A percentile compares a stretch with the other conserved stretches of the same genome.
Conservation (phyloP, 1,139 yeast genomes). For the Yamadazyma atlantica region DNA sequence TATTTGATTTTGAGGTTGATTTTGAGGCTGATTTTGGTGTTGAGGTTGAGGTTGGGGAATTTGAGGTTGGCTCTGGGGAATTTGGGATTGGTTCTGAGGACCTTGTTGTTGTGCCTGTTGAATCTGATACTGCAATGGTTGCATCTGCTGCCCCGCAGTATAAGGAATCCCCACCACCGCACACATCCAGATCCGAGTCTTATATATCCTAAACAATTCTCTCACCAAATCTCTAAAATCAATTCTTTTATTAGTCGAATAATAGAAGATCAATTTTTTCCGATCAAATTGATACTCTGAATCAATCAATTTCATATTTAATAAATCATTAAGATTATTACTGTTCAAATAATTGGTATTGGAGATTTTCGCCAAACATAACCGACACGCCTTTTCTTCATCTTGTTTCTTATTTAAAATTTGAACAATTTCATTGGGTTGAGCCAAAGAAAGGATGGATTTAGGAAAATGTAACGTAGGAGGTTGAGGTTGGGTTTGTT, state of each 20-base stretch:
- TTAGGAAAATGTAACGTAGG: conserved; percentile 62
- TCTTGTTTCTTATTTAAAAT: conserved; percentile 61
- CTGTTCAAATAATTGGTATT: conserved; percentile 23
- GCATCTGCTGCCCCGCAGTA: conserved; percentile 7
- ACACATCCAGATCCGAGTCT: conserved; percentile 97
- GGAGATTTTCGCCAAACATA: conserved; percentile 59
- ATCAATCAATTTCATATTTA: conserved; percentile 51
- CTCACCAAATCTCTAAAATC: conserved; percentile 92
- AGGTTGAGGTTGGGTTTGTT: conserved; percentile 5
- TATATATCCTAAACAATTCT: conserved; percentile 88
- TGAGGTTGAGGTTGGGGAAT: too few relatives aligned
- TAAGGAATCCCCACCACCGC: conserved; percentile 56
- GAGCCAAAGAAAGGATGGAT: conserved; percentile 71
- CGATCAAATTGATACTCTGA: conserved; percentile 97
- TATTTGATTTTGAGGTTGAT: conserved; percentile 6
- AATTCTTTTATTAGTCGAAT: conserved; percentile 72
- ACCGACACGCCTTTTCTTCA: conserved; percentile 69
- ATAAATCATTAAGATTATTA: conserved; percentile 10
- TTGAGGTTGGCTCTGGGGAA: too few relatives aligned
- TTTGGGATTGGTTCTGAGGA: too few relatives aligned
- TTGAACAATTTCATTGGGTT: conserved; percentile 58
- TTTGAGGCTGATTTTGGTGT: conserved; percentile 4
- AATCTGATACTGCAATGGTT: conserved; percentile 4
- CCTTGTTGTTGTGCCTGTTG: too few relatives aligned
- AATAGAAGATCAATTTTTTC: conserved; percentile 86